phyloP scores from a whole-genome alignment of 2,329 filamentous ascomycete genomes.

The Nemania sp. region DNA sequence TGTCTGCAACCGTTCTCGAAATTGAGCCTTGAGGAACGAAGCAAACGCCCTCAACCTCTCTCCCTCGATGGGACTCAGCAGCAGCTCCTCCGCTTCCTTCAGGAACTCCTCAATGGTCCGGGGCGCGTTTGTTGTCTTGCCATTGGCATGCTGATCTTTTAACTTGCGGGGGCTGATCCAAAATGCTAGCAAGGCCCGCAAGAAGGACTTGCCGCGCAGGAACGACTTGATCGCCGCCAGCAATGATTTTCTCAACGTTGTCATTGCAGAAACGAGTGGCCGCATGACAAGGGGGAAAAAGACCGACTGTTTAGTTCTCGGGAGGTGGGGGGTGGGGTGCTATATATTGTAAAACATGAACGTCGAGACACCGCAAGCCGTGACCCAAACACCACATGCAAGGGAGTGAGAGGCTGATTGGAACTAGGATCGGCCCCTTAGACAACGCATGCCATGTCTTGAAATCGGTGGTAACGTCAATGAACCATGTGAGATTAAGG shows the following conservation, averaged over 20 bases:
- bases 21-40: conserved; percentile 57
- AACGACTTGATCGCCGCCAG: conserved; percentile 62
- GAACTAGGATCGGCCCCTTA: conserved; percentile 33
- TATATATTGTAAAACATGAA: conserved; percentile 36
- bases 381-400: neutral
- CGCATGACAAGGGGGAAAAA: conserved; percentile 47
- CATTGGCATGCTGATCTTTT: conserved; percentile 36
- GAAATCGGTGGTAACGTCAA: conserved; percentile 27
- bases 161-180: conserved; percentile 52
- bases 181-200: conserved; percentile 61
- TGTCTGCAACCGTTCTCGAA: conserved; percentile 55
- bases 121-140: conserved; percentile 23
- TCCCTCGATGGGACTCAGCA: conserved; percentile 54
- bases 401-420: conserved; percentile 29
- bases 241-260: conserved; percentile 58
- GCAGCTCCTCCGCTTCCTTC: conserved; percentile 56
- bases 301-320: conserved; percentile 8
- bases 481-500: conserved; percentile 26
- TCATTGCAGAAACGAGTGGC: conserved; percentile 61
- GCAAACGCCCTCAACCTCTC: conserved; percentile 54
- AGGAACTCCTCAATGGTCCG: conserved; percentile 57
- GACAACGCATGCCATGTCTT: conserved; percentile 38
- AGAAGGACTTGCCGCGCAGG: conserved; percentile 61
- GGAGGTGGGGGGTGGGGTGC: conserved; percentile 25
- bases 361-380: conserved; percentile 28